Percentiles rank a stretch among this genome's conserved stretches.
Conservation (phyloP, 1,284 basidiomycete species). For the Fistulinella staudtii region DNA sequence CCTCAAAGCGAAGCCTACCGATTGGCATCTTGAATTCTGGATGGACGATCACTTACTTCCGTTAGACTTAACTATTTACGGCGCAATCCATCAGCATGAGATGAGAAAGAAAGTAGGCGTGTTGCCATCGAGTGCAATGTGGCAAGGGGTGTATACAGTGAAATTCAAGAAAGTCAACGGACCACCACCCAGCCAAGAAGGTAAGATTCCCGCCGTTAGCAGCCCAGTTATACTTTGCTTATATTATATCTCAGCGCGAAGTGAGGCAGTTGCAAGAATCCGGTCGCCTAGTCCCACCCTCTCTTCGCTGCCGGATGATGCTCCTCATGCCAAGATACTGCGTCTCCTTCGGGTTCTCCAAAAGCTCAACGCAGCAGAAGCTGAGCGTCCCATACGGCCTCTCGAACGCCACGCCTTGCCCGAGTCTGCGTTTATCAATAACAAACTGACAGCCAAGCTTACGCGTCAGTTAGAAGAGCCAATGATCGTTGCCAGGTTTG, state of each 20-base stretch:
- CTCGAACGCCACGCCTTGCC: conserved; percentile 55
- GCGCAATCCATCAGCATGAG: conserved; percentile 89
- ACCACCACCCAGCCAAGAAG: conserved; percentile 60
- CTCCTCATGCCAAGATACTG: conserved; percentile 87
- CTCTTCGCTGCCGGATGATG: conserved; percentile 79
- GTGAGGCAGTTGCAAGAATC: conserved; percentile 43
- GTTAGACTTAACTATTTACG: conserved; percentile 91
- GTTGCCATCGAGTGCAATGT: conserved; percentile 69
- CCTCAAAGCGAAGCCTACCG: conserved; percentile 84
- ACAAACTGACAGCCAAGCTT: conserved; percentile 96
- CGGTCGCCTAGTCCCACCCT: conserved; percentile 61
- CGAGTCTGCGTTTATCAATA: conserved; percentile 91
- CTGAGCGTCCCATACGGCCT: conserved; percentile 49
- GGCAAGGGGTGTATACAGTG: conserved; percentile 87
- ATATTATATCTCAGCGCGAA: conserved; percentile 23
- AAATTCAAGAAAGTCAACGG: conserved; percentile 92
- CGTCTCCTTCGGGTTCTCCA: conserved; percentile 87
- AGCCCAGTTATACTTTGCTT: conserved; percentile 15
- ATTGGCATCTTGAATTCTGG: conserved; percentile 96
- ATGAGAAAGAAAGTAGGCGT: conserved; percentile 63
- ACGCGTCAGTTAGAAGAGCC: conserved; percentile 98
- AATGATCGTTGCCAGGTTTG: conserved; percentile 94
- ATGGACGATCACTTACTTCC: conserved; percentile 84
- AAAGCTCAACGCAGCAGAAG: conserved; percentile 66
- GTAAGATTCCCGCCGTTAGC: conserved; percentile 37